These are phyloP conservation scores for Vitis rotundifolia DNA, from an alignment of 164 flowering plant genomes.

Conservation along the genomic window DNA sequence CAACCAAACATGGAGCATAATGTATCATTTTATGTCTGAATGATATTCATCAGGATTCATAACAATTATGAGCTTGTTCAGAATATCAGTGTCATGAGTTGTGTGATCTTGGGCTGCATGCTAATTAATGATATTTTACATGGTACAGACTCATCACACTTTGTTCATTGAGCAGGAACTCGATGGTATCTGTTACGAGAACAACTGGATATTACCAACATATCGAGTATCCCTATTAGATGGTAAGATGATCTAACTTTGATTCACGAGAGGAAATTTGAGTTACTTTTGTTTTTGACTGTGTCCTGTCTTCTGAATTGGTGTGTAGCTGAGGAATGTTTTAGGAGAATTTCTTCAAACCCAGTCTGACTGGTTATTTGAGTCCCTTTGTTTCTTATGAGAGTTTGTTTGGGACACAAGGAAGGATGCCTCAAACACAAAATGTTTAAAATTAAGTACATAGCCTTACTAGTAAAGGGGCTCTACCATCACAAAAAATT, in stretches of 20 bases:
- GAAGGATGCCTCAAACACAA: too few species aligned
- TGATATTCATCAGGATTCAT: too few species aligned
- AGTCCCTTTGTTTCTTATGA: too few species aligned
- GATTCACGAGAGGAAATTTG: neutral
- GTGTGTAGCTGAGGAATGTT: too few species aligned
- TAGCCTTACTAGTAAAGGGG: too few species aligned
- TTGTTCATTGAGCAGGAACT: conserved; percentile 43
- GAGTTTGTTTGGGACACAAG: too few species aligned
- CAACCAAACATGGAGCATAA: too few species aligned
- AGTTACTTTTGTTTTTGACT: neutral
- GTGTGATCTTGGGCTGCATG: neutral
- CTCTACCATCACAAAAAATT: too few species aligned
- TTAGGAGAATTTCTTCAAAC: too few species aligned
- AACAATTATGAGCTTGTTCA: neutral
- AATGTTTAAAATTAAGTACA: too few species aligned
- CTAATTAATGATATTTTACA: neutral
- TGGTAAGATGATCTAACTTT: conserved; percentile 34
- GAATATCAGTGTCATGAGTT: neutral
- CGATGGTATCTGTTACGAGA: conserved; percentile 51
- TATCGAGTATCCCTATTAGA: conserved; percentile 34
- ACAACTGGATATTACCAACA: conserved; percentile 58
- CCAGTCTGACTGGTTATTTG: too few species aligned
- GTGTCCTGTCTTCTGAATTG: neutral
- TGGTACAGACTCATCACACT: neutral
- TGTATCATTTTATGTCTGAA: too few species aligned